These are phyloP conservation scores for Carex parvula DNA, from an alignment of 176 grass and related monocot genomes.

Conservation along the genomic window DNA sequence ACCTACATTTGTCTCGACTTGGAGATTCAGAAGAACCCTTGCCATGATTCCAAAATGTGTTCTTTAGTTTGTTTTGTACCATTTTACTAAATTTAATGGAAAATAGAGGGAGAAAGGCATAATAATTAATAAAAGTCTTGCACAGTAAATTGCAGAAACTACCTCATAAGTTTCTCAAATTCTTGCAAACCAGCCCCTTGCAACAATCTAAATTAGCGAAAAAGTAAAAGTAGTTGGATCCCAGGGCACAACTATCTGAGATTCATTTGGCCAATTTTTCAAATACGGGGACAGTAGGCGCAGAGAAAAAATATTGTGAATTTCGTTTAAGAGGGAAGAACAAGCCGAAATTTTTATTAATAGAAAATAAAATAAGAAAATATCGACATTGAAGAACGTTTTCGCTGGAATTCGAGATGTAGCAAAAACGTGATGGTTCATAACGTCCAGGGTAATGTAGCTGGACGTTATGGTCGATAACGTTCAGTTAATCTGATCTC, in stretches of 20 bases:
- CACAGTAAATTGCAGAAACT: background rate
- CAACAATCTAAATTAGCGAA: background rate
- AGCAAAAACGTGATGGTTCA: too few species aligned
- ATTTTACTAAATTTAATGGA: background rate
- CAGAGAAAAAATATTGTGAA: too few species aligned
- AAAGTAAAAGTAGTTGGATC: background rate
- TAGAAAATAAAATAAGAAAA: too few species aligned
- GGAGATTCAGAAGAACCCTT: slow-evolving; percentile 73
- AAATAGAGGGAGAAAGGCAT: background rate
- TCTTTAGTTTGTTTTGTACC: background rate
- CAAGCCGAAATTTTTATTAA: too few species aligned
- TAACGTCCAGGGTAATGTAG: too few species aligned
- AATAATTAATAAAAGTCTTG: background rate
- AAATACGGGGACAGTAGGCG: background rate
- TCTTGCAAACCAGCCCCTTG: background rate
- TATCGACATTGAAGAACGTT: too few species aligned
- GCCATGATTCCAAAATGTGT: slow-evolving; percentile 27
- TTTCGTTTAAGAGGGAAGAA: too few species aligned
- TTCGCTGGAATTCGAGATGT: too few species aligned
- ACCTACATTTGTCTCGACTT: slow-evolving; percentile 65
- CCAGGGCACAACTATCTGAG: background rate
- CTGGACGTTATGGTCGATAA: too few species aligned
- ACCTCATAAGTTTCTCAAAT: background rate
- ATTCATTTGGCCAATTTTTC: background rate
- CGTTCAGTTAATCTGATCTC: too few species aligned